phyloP scores from a whole-genome alignment of 768 basidiomycete genomes.

The Suillus discolor region DNA sequence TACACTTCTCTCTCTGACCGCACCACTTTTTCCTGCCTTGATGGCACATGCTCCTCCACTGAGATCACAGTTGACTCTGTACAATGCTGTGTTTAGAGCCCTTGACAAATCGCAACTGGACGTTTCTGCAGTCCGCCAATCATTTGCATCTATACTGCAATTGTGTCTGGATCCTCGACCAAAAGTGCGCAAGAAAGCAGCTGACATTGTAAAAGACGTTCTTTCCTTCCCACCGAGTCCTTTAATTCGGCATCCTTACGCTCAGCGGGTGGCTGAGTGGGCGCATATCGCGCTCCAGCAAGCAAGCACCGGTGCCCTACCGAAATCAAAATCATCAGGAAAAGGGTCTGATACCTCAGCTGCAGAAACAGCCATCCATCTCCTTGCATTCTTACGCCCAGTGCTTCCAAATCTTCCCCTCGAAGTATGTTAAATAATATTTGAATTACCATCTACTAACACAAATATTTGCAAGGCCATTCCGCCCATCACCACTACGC shows the following conservation, averaged over 20 bases:
- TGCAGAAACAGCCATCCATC: constrained; percentile 75
- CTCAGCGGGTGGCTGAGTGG: constrained; percentile 82
- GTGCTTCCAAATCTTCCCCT: constrained; percentile 61
- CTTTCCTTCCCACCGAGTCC: constrained; percentile 79
- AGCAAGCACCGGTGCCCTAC: constrained; percentile 60
- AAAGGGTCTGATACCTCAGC: constrained; percentile 58
- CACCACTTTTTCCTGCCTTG: constrained; percentile 76
- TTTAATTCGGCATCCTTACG: constrained; percentile 80
- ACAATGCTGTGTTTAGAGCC: constrained; percentile 66
- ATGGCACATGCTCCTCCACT: constrained; percentile 72
- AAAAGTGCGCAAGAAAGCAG: constrained; percentile 91
- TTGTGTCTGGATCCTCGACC: constrained; percentile 86
- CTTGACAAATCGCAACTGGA: constrained; percentile 76
- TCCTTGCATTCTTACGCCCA: constrained; percentile 73
- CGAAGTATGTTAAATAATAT: constrained; percentile 52
- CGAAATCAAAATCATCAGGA: constrained; percentile 55
- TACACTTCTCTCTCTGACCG: constrained; percentile 70
- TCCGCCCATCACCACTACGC: constrained; percentile 63
- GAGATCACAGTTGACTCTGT: constrained; percentile 83
- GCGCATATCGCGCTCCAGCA: constrained; percentile 66
- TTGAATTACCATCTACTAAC: constrained; percentile 11
- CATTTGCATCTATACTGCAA: constrained; percentile 83
- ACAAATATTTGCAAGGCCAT: constrained; percentile 56
- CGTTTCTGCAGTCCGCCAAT: constrained; percentile 66
- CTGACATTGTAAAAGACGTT: constrained; percentile 80